Conservation (phyloP, 2,329 filamentous ascomycete genomes). For the Monosporascus ibericus region DNA sequence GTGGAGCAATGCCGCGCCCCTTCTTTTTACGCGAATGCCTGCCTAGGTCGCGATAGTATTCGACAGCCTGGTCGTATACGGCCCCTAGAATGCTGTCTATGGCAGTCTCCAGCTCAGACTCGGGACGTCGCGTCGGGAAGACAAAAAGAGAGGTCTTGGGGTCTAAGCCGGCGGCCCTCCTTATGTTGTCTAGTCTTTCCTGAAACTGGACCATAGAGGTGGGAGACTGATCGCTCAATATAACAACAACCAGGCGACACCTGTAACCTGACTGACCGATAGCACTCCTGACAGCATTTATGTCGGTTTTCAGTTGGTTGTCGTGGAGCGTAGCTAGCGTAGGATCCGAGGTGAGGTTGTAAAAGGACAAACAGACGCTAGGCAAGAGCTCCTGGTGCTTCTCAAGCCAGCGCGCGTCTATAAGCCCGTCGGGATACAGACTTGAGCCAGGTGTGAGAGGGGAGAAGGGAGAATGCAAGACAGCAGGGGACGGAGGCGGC, state of each 20-base stretch:
- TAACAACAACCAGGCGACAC: slow-evolving; percentile 67
- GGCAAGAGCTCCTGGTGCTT: slow-evolving; percentile 87
- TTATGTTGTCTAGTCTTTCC: slow-evolving; percentile 72
- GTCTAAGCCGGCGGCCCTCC: slow-evolving; percentile 73
- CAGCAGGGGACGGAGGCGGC: slow-evolving; percentile 38
- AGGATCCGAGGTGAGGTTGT: slow-evolving; percentile 65
- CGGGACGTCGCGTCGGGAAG: slow-evolving; percentile 66
- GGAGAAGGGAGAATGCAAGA: slow-evolving; percentile 87
- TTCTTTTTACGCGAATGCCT: slow-evolving; percentile 87
- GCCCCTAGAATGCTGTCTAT: slow-evolving; percentile 66
- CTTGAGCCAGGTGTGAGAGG: slow-evolving; percentile 78
- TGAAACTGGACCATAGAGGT: slow-evolving; percentile 51
- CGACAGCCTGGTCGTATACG: slow-evolving; percentile 68
- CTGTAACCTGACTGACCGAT: slow-evolving; percentile 68
- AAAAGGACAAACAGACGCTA: slow-evolving; percentile 75
- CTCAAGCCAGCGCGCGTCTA: slow-evolving; percentile 74
- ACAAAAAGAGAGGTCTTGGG: slow-evolving; percentile 77
- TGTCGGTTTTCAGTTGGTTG: slow-evolving; percentile 81
- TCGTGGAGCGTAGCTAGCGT: slow-evolving; percentile 74
- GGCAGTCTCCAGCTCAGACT: slow-evolving; percentile 66
- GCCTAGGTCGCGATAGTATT: slow-evolving; percentile 93
- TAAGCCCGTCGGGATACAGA: slow-evolving; percentile 83
- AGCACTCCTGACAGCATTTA: slow-evolving; percentile 67
- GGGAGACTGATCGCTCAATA: slow-evolving; percentile 64
- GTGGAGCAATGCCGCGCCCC: slow-evolving; percentile 68